These are phyloP conservation scores for Aspergillus diversus DNA, from an alignment of 495 filamentous ascomycete species.

Conservation along the genomic window DNA sequence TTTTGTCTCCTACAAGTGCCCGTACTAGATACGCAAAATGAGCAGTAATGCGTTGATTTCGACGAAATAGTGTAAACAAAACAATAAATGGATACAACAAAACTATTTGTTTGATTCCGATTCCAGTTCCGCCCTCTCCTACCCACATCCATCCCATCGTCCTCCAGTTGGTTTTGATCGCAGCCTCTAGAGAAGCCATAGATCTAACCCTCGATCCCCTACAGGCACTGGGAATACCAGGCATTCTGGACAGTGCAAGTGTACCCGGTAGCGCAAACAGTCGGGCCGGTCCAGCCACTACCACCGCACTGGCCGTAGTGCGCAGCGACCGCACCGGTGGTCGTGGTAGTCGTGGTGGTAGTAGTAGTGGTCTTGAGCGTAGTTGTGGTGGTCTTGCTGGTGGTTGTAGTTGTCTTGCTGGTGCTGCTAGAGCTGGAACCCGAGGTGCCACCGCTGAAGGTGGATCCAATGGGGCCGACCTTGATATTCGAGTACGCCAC, in stretches of 20 bases:
- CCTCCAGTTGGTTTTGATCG: no score
- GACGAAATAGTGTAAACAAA: no score
- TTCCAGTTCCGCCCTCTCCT: no score
- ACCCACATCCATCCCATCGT: no score
- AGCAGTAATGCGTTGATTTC: no score
- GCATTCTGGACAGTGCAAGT: conserved; percentile 43
- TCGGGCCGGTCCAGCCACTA: conserved; percentile 40
- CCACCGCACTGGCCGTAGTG: conserved; percentile 52
- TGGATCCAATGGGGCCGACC: conserved; percentile 67
- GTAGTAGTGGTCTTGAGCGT: conserved; percentile 12
- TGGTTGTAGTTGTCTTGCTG: conserved; percentile 15
- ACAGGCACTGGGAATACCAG: conserved; percentile 47
- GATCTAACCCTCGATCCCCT: not conserved
- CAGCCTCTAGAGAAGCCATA: no score
- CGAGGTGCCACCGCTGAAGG: conserved; percentile 39
- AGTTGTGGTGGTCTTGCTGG: conserved; percentile 28
- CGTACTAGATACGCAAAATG: no score
- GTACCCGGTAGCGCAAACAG: conserved; percentile 40
- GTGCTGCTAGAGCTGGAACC: conserved; percentile 20
- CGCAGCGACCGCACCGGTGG: conserved; percentile 17
- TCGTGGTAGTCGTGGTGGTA: not conserved
- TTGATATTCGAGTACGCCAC: conserved; percentile 72
- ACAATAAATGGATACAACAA: no score
- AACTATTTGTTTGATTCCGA: no score
- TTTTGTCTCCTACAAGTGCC: no score